Conservation (phyloP, 2,329 filamentous ascomycete genomes). For the Trichoderma pleuroti region DNA sequence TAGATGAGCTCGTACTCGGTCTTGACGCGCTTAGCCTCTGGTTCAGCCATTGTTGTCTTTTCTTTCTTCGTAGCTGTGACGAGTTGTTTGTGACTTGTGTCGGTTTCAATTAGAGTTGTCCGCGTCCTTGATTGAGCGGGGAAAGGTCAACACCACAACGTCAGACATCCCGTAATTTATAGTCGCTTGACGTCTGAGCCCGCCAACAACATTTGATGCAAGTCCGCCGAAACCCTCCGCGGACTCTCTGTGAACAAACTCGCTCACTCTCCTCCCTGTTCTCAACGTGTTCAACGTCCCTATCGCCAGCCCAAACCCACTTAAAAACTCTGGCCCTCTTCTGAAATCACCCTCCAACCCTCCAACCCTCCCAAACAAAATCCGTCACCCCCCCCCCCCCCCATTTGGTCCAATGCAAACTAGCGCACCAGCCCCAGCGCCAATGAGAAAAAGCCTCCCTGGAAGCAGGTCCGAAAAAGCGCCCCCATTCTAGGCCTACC, state of each 20-base stretch:
- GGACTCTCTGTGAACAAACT: neutral
- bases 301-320: neutral
- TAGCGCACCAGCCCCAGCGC: slow-evolving; percentile 3
- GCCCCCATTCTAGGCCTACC: neutral
- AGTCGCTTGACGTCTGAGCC: slow-evolving; percentile 10
- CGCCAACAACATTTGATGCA: neutral
- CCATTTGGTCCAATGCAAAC: neutral
- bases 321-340: neutral
- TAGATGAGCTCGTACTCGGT: slow-evolving; percentile 61
- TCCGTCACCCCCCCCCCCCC: neutral
- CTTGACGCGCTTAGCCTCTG: slow-evolving; percentile 25
- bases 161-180: neutral
- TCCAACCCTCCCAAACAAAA: slow-evolving; percentile 3
- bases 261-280: no score
- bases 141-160: neutral
- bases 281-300: no score
- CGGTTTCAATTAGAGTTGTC: neutral
- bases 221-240: neutral
- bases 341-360: no score
- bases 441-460: neutral
- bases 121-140: neutral
- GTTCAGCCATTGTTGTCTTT: neutral
- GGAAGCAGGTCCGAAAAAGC: slow-evolving; percentile 1
- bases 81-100: neutral
- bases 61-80: neutral